These are phyloP conservation scores for Aspergillus nomiae DNA, from an alignment of 2,329 filamentous ascomycete species.

Conservation along the genomic window DNA sequence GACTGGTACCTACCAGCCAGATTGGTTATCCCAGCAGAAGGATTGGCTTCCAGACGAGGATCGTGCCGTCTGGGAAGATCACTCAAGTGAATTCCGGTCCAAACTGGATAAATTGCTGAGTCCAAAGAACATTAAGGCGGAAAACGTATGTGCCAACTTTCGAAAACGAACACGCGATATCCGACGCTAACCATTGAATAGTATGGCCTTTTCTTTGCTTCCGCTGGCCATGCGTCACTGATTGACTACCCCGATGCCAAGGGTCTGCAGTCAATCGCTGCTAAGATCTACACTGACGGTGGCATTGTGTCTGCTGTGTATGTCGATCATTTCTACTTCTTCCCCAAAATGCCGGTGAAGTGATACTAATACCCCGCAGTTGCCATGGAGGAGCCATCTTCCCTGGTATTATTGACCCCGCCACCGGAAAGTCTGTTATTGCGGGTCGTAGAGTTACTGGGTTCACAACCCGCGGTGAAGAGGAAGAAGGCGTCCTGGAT, in stretches of 20 bases:
- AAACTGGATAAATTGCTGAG: slow-evolving; percentile 37
- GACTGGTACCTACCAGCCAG: slow-evolving; percentile 39
- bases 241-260: slow-evolving; percentile 44
- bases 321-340: background rate
- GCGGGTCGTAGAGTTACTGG: slow-evolving; percentile 40
- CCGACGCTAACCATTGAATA: slow-evolving; percentile 4
- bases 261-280: slow-evolving; percentile 26
- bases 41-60: slow-evolving; percentile 39
- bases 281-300: slow-evolving; percentile 31
- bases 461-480: slow-evolving; percentile 40
- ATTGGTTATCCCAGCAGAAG: slow-evolving; percentile 37
- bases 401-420: slow-evolving; percentile 33
- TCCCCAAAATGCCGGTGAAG: fast-evolving
- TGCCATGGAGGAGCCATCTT: slow-evolving; percentile 46
- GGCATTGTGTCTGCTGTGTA: slow-evolving; percentile 39
- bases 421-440: slow-evolving; percentile 37
- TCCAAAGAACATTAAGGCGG: slow-evolving; percentile 27
- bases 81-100: slow-evolving; percentile 32
- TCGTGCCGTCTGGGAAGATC: slow-evolving; percentile 34
- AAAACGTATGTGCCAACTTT: slow-evolving; percentile 14
- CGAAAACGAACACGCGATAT: too few relatives aligned
- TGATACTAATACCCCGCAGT: slow-evolving; percentile 11
- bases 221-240: slow-evolving; percentile 43
- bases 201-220: slow-evolving; percentile 45
- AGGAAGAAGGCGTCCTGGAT: slow-evolving; percentile 37